Evolutionary conservation across 306 rosid genomes (phyloP).

Genomic region (Betula pendula): DNA sequence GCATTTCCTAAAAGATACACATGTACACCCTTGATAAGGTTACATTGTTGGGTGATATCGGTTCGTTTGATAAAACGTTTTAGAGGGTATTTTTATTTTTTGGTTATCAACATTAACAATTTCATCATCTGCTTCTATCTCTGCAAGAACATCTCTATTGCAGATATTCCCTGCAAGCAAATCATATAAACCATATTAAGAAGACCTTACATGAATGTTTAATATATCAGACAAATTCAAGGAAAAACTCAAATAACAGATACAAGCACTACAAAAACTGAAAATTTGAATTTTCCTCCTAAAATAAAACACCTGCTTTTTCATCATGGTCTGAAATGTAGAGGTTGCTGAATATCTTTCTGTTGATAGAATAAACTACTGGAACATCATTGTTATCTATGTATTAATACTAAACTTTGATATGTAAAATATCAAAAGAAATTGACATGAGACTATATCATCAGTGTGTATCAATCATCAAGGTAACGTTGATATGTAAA

Average conservation of each 20-base stretch:
- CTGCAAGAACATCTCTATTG: conserved; percentile 60
- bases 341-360: conserved; percentile 68
- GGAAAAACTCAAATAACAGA: background rate
- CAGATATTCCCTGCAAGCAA: conserved; percentile 57
- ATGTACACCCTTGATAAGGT: background rate
- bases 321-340: conserved; percentile 63
- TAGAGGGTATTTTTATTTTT: too few relatives aligned
- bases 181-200: conserved; percentile 4
- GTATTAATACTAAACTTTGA: too few relatives aligned
- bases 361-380: conserved; percentile 59
- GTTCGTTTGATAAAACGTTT: too few relatives aligned
- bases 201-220: background rate
- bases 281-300: too few relatives aligned
- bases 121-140: conserved; percentile 56
- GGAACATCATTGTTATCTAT: conserved; percentile 66
- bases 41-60: background rate
- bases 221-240: background rate
- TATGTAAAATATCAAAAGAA: too few relatives aligned
- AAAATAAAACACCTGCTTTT: conserved; percentile 50
- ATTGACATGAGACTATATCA: conserved; percentile 22
- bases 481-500: conserved; percentile 21
- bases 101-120: conserved; percentile 65
- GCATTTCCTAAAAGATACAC: conserved; percentile 79
- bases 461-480: conserved; percentile 5
- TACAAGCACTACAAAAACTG: too few relatives aligned